Evolutionary conservation across 2,329 filamentous ascomycete genomes (phyloP), one percentile per base, ranked within the genome.

Genomic region (Sporothrix phasma): DNA sequence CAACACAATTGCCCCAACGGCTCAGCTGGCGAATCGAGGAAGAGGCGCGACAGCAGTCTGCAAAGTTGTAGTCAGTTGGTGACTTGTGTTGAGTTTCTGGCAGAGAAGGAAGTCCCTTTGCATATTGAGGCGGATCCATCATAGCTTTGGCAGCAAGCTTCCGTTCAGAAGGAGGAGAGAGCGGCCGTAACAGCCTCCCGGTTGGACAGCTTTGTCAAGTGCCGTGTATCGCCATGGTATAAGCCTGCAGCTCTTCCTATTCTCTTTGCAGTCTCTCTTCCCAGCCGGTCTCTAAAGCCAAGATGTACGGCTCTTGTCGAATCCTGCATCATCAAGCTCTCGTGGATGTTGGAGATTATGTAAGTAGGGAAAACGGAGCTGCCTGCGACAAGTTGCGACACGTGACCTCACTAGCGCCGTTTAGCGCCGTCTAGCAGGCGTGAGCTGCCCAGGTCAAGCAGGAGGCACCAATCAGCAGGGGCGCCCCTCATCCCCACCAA

Each of bases 401-500:
- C 60, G 60, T 62, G 60, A 62, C 46, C 39, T 13, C 29, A 29
- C 19, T 31, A 31, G 37, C 39, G 54, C 26, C n/a, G 22, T 58
- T 29, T 15, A 10, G 31, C 22, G 45, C 37, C 24, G 17, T 46
- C n/a, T 45, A 43, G 39, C 56, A 59, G 56, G 49, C 63, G 49
- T 46, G 39, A 61, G 63, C 56, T 64, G n/a, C 62, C 43, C 19
- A 8, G 24, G 24, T 61, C 46, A 29, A 22, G 49, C 49, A 39
- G 53, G 62, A 47, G 49, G 51, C 49, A 61, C 43, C 51, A 63
- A 19, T 29, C 26, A 19, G 54, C 43, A 47, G 43, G 51, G 19
- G 43, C 43, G 47, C 63, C 49, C 51, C 58, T 53, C 45, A 59
- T n/a, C 64, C 60, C 64, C 60, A 43, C 64, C 64, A 62, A 62